phyloP scores from a whole-genome alignment of 108 stramenopile genomes.

The Epithemia pelagica region DNA sequence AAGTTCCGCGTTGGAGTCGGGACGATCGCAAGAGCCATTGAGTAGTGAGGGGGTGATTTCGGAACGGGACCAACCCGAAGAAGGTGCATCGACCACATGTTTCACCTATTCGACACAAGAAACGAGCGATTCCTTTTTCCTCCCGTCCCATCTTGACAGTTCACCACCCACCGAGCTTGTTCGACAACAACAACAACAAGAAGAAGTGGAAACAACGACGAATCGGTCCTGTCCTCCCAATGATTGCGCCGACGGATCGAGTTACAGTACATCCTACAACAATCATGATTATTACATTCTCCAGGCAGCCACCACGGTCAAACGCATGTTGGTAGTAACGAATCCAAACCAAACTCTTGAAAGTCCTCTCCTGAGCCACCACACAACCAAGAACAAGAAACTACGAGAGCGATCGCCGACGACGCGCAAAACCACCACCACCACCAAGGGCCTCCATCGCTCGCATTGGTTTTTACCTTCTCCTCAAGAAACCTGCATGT shows the following conservation, averaged over 20 bases:
- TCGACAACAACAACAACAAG: neutral
- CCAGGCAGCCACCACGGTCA: neutral
- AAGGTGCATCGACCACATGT: neutral
- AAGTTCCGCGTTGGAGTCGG: neutral
- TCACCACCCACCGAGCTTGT: no score
- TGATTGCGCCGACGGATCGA: neutral
- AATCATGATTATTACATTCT: neutral
- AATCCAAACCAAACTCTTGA: neutral
- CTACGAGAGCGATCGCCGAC: neutral
- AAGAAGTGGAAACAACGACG: neutral
- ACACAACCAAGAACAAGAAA: neutral
- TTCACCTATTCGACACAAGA: neutral
- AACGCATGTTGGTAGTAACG: neutral
- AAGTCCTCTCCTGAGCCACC: neutral
- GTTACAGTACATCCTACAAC: neutral
- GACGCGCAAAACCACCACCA: neutral
- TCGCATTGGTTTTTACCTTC: neutral
- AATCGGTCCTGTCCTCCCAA: neutral
- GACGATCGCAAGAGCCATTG: neutral
- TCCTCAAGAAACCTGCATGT: neutral
- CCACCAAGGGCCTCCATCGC: neutral
- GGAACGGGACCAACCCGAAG: neutral
- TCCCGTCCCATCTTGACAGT: neutral
- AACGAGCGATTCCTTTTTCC: neutral
- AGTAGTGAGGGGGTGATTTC: neutral